Conservation (phyloP, 2,329 filamentous ascomycete genomes). For the Talaromyces sp. region DNA sequence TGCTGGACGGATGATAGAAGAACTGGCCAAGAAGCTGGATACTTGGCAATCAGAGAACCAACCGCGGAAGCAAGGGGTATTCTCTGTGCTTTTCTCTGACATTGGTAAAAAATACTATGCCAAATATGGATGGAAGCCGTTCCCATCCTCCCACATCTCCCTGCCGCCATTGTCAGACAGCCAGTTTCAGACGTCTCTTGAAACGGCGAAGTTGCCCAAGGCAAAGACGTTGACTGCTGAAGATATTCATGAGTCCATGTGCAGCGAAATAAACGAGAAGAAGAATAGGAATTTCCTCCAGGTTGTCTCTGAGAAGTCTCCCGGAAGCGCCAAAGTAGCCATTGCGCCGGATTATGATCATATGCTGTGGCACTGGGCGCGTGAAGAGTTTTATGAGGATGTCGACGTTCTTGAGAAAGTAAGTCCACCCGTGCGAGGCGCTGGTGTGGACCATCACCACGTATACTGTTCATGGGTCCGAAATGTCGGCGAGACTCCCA, state of each 20-base stretch:
- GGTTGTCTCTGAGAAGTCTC: conserved; percentile 35
- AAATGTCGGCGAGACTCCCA: conserved; percentile 32
- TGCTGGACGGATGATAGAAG: conserved; percentile 67
- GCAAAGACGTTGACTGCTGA: conserved; percentile 29
- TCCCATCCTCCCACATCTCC: conserved; percentile 65
- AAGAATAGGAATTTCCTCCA: conserved; percentile 61
- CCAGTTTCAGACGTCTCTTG: conserved; percentile 17
- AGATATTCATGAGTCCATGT: conserved; percentile 43
- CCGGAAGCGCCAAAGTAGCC: conserved; percentile 54
- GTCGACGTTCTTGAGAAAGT: conserved; percentile 52
- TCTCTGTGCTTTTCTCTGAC: conserved; percentile 80
- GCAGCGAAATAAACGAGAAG: conserved; percentile 58
- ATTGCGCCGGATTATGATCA: conserved; percentile 63
- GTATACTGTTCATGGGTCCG: conserved; percentile 41
- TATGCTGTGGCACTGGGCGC: conserved; percentile 70
- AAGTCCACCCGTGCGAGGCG: conserved; percentile 61
- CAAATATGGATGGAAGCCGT: conserved; percentile 68
- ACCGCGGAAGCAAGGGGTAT: conserved; percentile 45
- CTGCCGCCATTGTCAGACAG: conserved; percentile 46
- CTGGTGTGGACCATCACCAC: conserved; percentile 49
- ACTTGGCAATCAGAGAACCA: conserved; percentile 48
- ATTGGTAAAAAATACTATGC: conserved; percentile 81
- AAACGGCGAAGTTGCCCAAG: conserved; percentile 24
- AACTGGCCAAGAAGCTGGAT: conserved; percentile 54
- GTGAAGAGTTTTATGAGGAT: conserved; percentile 71